Conservation (phyloP, 2,329 filamentous ascomycete species). For the Dothistroma septosporum region DNA sequence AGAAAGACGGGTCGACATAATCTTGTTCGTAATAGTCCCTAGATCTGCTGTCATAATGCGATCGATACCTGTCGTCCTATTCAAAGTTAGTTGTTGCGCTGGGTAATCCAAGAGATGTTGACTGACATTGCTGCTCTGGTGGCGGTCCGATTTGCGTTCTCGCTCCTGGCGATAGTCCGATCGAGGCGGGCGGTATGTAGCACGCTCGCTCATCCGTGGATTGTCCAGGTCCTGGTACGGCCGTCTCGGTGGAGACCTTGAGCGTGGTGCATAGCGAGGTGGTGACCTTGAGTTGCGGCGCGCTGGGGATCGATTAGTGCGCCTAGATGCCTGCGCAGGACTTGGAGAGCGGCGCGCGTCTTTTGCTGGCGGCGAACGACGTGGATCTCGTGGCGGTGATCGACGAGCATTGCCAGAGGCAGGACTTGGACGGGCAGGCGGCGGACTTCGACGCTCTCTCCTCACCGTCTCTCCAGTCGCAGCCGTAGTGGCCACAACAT, state of each 20-base stretch:
- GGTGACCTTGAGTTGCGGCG: neutral
- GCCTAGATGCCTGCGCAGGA: neutral
- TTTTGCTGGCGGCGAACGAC: neutral
- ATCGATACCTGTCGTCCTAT: slow-evolving; percentile 14
- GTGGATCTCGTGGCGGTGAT: neutral
- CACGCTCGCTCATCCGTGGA: neutral
- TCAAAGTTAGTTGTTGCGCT: slow-evolving; percentile 13
- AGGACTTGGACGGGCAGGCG: too few relatives aligned
- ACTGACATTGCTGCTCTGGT: slow-evolving; percentile 1
- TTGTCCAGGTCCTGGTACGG: slow-evolving; percentile 14
- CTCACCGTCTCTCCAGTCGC: neutral
- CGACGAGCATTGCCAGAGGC: neutral
- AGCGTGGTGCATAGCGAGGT: neutral
- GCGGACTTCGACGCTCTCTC: neutral
- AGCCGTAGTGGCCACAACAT: neutral
- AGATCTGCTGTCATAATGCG: slow-evolving; percentile 13
- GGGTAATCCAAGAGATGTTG: neutral
- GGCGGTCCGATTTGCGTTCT: neutral
- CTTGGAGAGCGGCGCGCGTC: neutral
- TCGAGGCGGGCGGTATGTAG: neutral
- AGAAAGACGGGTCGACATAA: slow-evolving; percentile 12
- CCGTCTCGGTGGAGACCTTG: slow-evolving; percentile 10
- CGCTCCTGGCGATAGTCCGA: neutral
- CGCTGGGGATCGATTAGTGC: neutral
- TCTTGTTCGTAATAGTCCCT: slow-evolving; percentile 11